Conservation (phyloP, 164 flowering plant species). For the Warburgia ugandensis region DNA sequence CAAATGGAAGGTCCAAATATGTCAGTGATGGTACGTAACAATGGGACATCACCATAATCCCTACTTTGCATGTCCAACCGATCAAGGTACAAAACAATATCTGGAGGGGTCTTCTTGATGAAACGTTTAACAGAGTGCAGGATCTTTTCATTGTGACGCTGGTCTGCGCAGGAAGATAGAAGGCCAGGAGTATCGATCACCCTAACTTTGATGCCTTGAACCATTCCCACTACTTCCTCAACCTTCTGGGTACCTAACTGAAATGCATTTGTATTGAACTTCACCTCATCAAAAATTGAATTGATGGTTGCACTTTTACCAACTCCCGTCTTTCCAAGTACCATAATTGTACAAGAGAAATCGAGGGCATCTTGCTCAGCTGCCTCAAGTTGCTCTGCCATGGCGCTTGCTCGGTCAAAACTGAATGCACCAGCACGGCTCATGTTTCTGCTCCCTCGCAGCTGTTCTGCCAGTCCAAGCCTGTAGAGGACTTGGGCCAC, state of each 20-base stretch:
- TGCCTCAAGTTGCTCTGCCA: constrained; percentile 97
- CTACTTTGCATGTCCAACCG: constrained; percentile 89
- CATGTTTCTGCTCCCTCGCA: constrained; percentile 68
- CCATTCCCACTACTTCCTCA: constrained; percentile 92
- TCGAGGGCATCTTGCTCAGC: constrained; percentile 86
- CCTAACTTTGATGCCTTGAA: constrained; percentile 85
- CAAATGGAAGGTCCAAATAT: constrained; percentile 89
- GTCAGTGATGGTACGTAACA: constrained; percentile 77
- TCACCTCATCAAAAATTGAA: constrained; percentile 92
- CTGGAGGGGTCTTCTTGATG: constrained; percentile 88
- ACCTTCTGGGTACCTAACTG: constrained; percentile 77
- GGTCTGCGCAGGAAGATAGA: constrained; percentile 77
- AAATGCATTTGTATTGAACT: constrained; percentile 82
- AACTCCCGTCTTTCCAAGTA: constrained; percentile 91
- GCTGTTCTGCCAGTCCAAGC: constrained; percentile 92
- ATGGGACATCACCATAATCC: constrained; percentile 83
- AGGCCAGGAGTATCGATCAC: constrained; percentile 98
- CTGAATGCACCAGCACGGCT: constrained; percentile 88
- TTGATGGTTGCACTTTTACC: constrained; percentile 99
- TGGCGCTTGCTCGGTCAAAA: constrained; percentile 95
- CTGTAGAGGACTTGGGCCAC: constrained; percentile 97
- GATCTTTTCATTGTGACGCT: constrained; percentile 72
- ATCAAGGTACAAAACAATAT: constrained; percentile 91
- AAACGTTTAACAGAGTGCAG: constrained; percentile 71
- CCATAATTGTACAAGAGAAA: constrained; percentile 95